phyloP scores from a whole-genome alignment of 805 yeast genomes.

The Ogataea parapolymorpha region DNA sequence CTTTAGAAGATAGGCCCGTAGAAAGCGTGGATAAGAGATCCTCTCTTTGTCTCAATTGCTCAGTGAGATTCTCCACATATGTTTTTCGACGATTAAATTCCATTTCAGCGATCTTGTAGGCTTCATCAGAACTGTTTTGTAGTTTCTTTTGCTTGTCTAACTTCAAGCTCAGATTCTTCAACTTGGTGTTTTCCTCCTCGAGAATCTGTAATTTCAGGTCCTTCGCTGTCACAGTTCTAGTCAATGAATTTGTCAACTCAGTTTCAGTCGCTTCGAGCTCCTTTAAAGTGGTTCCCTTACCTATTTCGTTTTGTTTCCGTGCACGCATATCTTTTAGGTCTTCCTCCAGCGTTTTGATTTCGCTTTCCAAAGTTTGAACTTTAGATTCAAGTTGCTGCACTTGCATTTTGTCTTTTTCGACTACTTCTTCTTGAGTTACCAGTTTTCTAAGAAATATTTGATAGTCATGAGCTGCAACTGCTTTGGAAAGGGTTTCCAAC shows the following conservation, averaged over 20 bases:
- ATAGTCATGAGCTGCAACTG: slow-evolving; percentile 78
- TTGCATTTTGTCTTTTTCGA: slow-evolving; percentile 39
- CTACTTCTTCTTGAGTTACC: slow-evolving; percentile 40
- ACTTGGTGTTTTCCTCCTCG: slow-evolving; percentile 48
- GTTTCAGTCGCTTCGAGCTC: slow-evolving; percentile 58
- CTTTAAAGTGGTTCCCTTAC: slow-evolving; percentile 57
- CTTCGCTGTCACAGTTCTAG: slow-evolving; percentile 63
- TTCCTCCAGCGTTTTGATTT: slow-evolving; percentile 54
- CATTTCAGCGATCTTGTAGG: slow-evolving; percentile 40
- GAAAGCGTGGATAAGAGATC: slow-evolving; percentile 78
- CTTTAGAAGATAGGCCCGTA: slow-evolving; percentile 86
- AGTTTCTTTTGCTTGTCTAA: slow-evolving; percentile 11
- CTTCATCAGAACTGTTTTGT: too few species aligned
- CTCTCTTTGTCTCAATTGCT: slow-evolving; percentile 55
- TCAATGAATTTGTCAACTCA: slow-evolving; percentile 55
- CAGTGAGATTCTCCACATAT: slow-evolving; percentile 43
- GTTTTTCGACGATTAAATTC: slow-evolving; percentile 44
- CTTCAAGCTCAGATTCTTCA: slow-evolving; percentile 19
- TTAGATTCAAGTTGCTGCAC: slow-evolving; percentile 41
- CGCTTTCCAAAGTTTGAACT: slow-evolving; percentile 47
- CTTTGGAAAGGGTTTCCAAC: slow-evolving; percentile 67
- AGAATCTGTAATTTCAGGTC: slow-evolving; percentile 57
- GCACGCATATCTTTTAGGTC: slow-evolving; percentile 55
- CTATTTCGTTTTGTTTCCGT: slow-evolving; percentile 54
- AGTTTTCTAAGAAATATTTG: slow-evolving; percentile 39